A percentile compares a stretch with the other conserved stretches of the same genome.
Conservation (phyloP, 2,329 filamentous ascomycete genomes). For the Phaeosphaeria sp. region DNA sequence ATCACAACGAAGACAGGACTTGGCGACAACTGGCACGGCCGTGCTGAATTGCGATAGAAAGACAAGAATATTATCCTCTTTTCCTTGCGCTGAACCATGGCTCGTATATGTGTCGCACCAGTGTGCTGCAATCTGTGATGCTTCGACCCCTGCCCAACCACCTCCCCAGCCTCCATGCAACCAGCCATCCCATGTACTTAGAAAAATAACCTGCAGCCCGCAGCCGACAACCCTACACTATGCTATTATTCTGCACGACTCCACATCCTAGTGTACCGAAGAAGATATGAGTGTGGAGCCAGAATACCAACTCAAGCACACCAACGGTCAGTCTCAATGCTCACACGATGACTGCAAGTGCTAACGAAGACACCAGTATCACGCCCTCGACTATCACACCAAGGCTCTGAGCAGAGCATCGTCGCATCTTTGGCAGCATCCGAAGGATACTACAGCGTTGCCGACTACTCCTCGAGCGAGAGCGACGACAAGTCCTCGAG, state of each 20-base stretch:
- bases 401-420: constrained; percentile 54
- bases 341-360: constrained; percentile 9
- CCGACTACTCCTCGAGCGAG: constrained; percentile 47
- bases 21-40: neutral
- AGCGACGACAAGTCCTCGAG: constrained; percentile 37
- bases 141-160: constrained; percentile 35
- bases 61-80: neutral
- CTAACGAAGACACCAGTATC: constrained; percentile 42
- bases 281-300: constrained; percentile 48
- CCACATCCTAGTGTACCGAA: constrained; percentile 33
- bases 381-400: constrained; percentile 49
- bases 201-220: constrained; percentile 30
- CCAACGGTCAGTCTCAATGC: constrained; percentile 42
- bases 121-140: constrained; percentile 27
- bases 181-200: constrained; percentile 38
- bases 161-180: constrained; percentile 36
- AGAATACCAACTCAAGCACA: constrained; percentile 50
- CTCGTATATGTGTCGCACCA: constrained; percentile 30
- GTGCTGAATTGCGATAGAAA: neutral
- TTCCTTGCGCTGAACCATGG: neutral
- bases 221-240: constrained; percentile 15
- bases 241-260: constrained; percentile 39
- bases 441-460: constrained; percentile 60
- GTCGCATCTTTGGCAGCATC: constrained; percentile 57
- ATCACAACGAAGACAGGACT: neutral